These are phyloP conservation scores for Aspergillus sclerotioniger DNA, from an alignment of 495 filamentous ascomycete species.

Conservation along the genomic window DNA sequence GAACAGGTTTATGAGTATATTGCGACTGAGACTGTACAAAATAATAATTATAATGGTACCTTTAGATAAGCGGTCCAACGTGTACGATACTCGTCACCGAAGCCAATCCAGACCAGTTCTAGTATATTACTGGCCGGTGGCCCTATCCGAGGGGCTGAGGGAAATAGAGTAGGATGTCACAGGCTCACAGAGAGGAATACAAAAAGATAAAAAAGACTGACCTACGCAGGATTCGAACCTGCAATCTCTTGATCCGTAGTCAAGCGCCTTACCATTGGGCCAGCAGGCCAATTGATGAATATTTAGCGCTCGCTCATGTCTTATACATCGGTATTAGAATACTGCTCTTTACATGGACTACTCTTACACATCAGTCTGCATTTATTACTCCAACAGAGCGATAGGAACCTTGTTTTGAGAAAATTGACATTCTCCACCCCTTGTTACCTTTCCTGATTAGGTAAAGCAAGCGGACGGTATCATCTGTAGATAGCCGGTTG, in stretches of 20 bases:
- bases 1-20: neutral
- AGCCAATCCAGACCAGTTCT: too few relatives aligned
- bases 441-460: too few relatives aligned
- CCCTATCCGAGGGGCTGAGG: too few relatives aligned
- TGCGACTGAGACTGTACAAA: too few relatives aligned
- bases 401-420: neutral
- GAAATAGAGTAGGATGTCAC: too few relatives aligned
- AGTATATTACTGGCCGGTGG: too few relatives aligned
- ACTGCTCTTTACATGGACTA: neutral
- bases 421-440: neutral
- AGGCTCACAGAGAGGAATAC: too few relatives aligned
- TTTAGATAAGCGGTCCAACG: too few relatives aligned
- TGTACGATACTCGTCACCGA: too few relatives aligned
- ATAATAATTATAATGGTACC: too few relatives aligned
- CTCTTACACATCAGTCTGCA: neutral
- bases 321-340: too few relatives aligned
- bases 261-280: conserved; percentile 73
- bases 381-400: neutral
- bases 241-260: conserved; percentile 69
- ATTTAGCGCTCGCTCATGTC: too few relatives aligned
- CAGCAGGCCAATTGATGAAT: conserved; percentile 36
- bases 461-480: neutral
- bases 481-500: neutral
- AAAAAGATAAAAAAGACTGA: conserved; percentile 19
- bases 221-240: conserved; percentile 47